These are phyloP conservation scores for Penicillium chermesinum DNA, from an alignment of 495 filamentous ascomycete genomes.

Conservation along the genomic window DNA sequence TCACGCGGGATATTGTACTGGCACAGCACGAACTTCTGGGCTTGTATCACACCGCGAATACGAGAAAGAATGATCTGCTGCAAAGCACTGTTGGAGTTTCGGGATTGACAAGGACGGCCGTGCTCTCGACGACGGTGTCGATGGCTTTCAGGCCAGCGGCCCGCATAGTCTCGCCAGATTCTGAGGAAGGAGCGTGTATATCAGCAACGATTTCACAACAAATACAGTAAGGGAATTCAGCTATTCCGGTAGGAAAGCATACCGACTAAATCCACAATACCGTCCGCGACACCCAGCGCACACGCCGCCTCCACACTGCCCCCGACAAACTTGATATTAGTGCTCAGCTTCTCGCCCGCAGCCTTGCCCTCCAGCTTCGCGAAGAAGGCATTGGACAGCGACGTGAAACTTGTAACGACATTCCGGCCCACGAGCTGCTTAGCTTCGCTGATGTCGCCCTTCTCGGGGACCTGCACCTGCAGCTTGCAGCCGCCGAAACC, in stretches of 20 bases:
- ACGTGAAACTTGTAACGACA: conserved; percentile 90
- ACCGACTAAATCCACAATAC: conserved; percentile 97
- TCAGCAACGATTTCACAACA: too few relatives aligned
- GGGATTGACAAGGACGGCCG: conserved; percentile 87
- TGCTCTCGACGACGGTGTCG: conserved; percentile 82
- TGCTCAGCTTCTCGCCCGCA: conserved; percentile 33
- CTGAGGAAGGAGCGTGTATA: conserved; percentile 48
- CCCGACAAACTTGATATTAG: conserved; percentile 86
- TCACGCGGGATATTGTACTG: conserved; percentile 85
- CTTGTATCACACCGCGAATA: conserved; percentile 92
- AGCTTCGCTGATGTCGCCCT: conserved; percentile 62
- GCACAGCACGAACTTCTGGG: conserved; percentile 89
- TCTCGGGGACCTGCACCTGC: conserved; percentile 92
- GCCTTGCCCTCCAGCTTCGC: conserved; percentile 56
- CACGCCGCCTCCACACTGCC: conserved; percentile 97
- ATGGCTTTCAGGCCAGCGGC: conserved; percentile 95
- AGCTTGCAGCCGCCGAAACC: conserved; percentile 87
- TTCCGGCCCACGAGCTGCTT: conserved; percentile 87
- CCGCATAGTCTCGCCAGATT: conserved; percentile 98
- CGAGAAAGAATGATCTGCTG: conserved; percentile 72
- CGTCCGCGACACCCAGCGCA: conserved; percentile 90
- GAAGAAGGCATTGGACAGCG: conserved; percentile 78
- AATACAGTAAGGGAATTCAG: too few relatives aligned
- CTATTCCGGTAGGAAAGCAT: conserved; percentile 9
- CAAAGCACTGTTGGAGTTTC: conserved; percentile 74